Percentiles rank a stretch among this genome's conserved stretches.
Conservation (phyloP, 2,329 filamentous ascomycete genomes). For the Lecanicillium sp. region DNA sequence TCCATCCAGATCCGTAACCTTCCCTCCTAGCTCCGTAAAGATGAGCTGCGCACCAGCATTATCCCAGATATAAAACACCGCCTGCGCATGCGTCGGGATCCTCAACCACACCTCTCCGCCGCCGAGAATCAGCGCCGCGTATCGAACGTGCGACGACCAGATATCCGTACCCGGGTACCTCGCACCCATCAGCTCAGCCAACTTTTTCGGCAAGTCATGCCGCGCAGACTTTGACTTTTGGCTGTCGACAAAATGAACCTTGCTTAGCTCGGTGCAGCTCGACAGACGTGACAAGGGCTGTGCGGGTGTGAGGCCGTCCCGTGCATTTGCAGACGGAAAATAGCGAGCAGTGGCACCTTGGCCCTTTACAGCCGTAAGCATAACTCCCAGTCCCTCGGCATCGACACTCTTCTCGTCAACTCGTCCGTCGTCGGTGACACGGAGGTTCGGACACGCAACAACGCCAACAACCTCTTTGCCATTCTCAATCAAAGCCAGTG, state of each 20-base stretch:
- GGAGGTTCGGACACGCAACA: conserved; percentile 52
- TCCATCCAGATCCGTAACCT: conserved; percentile 39
- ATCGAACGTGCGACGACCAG: conserved; percentile 31
- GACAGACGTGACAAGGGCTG: conserved; percentile 14
- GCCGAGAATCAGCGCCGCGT: conserved; percentile 27
- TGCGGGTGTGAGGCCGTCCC: conserved; percentile 12
- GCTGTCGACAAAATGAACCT: conserved; percentile 26
- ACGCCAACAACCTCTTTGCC: conserved; percentile 50
- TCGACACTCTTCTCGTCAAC: conserved; percentile 25
- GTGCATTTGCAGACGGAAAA: conserved; percentile 12
- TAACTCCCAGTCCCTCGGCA: conserved; percentile 22
- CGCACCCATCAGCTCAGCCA: conserved; percentile 22
- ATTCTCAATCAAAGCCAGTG: conserved; percentile 48
- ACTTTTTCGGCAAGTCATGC: conserved; percentile 21
- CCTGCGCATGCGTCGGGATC: conserved; percentile 14
- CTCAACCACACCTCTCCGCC: conserved; percentile 26
- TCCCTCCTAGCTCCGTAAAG: conserved; percentile 45
- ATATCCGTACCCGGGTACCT: conserved; percentile 27
- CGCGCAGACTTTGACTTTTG: conserved; percentile 20
- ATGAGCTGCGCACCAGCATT: conserved; percentile 51
- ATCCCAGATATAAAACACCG: conserved; percentile 35
- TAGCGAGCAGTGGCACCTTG: conserved; percentile 20
- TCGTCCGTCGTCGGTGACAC: conserved; percentile 23
- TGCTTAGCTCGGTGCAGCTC: conserved; percentile 9
- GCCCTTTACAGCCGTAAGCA: conserved; percentile 24